Base-by-base conservation (phyloP, 2,329 filamentous ascomycete species). In the Paramyrothecium roridum region DNA sequence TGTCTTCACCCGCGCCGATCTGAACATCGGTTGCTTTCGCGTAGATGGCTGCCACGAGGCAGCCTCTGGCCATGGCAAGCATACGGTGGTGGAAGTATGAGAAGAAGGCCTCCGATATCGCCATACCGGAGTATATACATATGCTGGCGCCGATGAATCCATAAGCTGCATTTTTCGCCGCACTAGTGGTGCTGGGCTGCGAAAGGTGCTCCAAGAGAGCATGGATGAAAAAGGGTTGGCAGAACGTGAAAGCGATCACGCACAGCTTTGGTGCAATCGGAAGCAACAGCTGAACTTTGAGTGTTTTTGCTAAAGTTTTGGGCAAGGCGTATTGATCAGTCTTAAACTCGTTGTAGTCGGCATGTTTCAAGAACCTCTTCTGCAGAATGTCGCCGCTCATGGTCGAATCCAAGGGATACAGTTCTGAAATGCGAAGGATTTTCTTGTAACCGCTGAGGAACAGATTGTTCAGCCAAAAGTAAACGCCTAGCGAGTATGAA, bases 161-260 rank as follows among this genome's bases (percentile, higher is more conserved):
- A 45, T 71, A 73, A 1, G 69, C 66, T 12, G 43, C 8, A 20
- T 56, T 54, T 64, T 58, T 58, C 22, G 21, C 57, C 6, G 63
- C 53, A 17, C 64, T 48, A 3, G 63, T 57, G 30, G 63, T 51
- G 22, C 67, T 57, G 30, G 63, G 26, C 16, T 67, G 57, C 4
- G 37, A 43, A 1, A 75, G 60, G 22, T 72, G 67, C 3, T 57
- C 48, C 1, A 75, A 60, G 0, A 74, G 58, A 3, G 61, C 61
- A 21, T 72, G 57, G n/a, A 76, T 71, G 30, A 76, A 64, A 26
- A 75, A 70, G 0, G 73, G 71, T 46, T 73, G 72, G 47, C 70
- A 72, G 19, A 73, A 72, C 6, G 59, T 67, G 53, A 75, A 73
- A 3, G 65, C 73, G 2, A 72, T 62, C 2, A 73, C 51, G 1